Base-by-base conservation (phyloP, 768 basidiomycete genomes). In the Mycena indigotica region DNA sequence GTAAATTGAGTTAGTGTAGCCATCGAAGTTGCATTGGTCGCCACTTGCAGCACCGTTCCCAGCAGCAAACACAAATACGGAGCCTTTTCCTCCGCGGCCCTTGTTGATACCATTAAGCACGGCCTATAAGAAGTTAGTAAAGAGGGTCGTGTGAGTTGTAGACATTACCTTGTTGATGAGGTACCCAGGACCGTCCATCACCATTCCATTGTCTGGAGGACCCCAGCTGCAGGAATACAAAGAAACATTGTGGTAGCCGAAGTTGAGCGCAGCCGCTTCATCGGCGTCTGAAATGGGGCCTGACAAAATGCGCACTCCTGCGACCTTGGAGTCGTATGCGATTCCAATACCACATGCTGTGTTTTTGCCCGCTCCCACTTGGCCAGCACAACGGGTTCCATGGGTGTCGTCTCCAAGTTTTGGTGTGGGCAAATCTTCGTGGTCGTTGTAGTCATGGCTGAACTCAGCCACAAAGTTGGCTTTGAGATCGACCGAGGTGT, bases 11-110 rank as follows among this genome's bases (percentile, higher is more conserved):
- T 99, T 99, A 17, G 97, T 99, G 70, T 99, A 99, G 5, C 97
- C 97, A 65, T 99, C 97, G 69, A 98, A 98, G 70, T 99, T 99
- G 79, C 97, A 99, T 72, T 98, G 95, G 69, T 99, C 97, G 16
- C 90, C 92, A 53, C 82, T 80, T 8, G 82, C 83, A 23, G 94
- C 97, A 3, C 97, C 97, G 68, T 99, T 99, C 0, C 97, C 97
- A 55, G 93, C 94, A 5, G 97, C 97, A 68, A 98, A 99, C 25
- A 99, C 97, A 64, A 91, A 98, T 60, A 99, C 80, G 28, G 91
- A 93, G 0, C 97, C 97, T 68, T 92, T 95, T 21, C 95, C 94
- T 25, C 75, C 81, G 45, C 97, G 85, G 2, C 97, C 97, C 32
- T 90, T 87, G 71, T 90, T 88, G 35, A 98, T 84, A 21, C 97